A percentile compares a stretch with the other conserved stretches of the same genome.
phyloP scores from a whole-genome alignment of 2,329 filamentous ascomycete species.

The Talaromyces albobiverticillius region DNA sequence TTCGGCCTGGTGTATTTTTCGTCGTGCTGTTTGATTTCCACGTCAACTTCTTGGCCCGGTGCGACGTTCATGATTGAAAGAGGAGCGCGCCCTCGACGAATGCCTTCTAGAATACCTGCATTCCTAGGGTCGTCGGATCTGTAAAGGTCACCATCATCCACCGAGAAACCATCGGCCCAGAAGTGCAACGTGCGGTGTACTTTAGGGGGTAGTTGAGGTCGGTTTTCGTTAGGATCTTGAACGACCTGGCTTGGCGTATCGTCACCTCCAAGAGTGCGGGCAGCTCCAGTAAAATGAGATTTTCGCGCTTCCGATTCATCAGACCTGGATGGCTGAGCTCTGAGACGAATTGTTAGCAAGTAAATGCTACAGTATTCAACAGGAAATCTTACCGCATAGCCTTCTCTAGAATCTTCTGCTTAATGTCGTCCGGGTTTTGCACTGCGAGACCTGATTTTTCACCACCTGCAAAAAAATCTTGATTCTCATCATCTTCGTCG shows the following conservation, averaged over 20 bases:
- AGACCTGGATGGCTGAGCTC: slow-evolving; percentile 28
- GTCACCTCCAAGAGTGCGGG: slow-evolving; percentile 64
- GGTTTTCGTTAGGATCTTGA: slow-evolving; percentile 47
- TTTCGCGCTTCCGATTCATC: slow-evolving; percentile 45
- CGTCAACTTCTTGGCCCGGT: slow-evolving; percentile 62
- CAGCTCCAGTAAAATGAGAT: slow-evolving; percentile 57
- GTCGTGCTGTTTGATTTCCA: slow-evolving; percentile 63
- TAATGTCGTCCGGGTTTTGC: slow-evolving; percentile 59
- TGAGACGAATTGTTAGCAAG: slow-evolving; percentile 16
- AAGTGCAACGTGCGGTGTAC: slow-evolving; percentile 61
- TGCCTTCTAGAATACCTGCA: slow-evolving; percentile 59
- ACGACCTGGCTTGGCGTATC: slow-evolving; percentile 59
- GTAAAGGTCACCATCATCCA: slow-evolving; percentile 63
- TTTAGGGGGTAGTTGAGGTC: slow-evolving; percentile 44
- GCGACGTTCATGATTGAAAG: slow-evolving; percentile 62
- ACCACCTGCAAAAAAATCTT: slow-evolving; percentile 63
- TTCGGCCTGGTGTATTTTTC: slow-evolving; percentile 63
- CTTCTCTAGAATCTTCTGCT: slow-evolving; percentile 50
- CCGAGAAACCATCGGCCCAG: slow-evolving; percentile 64
- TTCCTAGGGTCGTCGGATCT: slow-evolving; percentile 63
- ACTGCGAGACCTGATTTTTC: slow-evolving; percentile 68
- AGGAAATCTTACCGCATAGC: slow-evolving; percentile 33
- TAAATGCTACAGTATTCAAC: neutral
- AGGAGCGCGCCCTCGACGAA: slow-evolving; percentile 62
- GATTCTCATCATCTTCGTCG: slow-evolving; percentile 53